A percentile compares a stretch with the other conserved stretches of the same genome.
Evolutionary conservation across 2,329 filamentous ascomycete species (phyloP).

Genomic region (Trichoderma sp.): DNA sequence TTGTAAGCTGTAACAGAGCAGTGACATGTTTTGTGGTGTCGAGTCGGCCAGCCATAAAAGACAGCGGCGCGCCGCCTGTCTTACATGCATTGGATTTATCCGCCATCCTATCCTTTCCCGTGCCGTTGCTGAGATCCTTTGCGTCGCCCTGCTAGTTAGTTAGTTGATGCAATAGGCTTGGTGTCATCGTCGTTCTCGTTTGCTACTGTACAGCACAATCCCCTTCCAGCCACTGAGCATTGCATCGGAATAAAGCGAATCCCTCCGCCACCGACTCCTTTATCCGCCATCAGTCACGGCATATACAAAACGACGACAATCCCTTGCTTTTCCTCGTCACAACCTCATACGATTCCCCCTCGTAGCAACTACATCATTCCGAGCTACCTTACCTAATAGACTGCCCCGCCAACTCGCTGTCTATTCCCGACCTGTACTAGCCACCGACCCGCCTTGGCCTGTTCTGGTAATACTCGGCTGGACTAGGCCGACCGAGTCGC

Average conservation of each 20-base stretch:
- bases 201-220: neutral
- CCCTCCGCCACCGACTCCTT: neutral
- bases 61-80: neutral
- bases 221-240: neutral
- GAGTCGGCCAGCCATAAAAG: neutral
- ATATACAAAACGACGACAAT: neutral
- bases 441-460: neutral
- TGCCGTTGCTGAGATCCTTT: neutral
- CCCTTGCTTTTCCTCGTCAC: neutral
- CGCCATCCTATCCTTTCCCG: neutral
- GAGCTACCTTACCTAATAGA: neutral
- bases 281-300: neutral
- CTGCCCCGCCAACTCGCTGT: neutral
- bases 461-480: neutral
- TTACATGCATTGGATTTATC: slow-evolving; percentile 9
- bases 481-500: neutral
- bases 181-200: neutral
- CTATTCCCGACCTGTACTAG: neutral
- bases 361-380: neutral
- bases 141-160: slow-evolving; percentile 2
- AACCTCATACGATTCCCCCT: neutral
- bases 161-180: neutral
- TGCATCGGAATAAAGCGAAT: neutral
- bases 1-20: neutral
- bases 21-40: neutral